A percentile compares a stretch with the other conserved stretches of the same genome.
Evolutionary conservation across 2,329 filamentous ascomycete genomes (phyloP).

Genomic region (Tolypocladium album): DNA sequence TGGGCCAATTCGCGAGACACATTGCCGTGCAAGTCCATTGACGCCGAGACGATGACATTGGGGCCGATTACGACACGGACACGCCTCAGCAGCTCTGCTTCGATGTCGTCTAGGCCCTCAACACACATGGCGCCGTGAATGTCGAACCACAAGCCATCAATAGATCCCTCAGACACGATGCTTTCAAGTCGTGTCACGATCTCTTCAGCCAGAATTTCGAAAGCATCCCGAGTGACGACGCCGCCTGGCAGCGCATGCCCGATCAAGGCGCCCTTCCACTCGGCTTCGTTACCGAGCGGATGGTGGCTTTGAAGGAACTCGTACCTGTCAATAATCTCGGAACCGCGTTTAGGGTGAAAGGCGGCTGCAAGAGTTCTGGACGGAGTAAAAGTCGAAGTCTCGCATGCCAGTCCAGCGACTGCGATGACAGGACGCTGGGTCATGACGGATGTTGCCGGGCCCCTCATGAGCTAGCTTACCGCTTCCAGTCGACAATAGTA

Average conservation of each 20-base stretch:
- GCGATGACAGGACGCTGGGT: constrained; percentile 29
- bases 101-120: constrained; percentile 34
- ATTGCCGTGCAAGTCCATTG: constrained; percentile 46
- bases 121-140: constrained; percentile 48
- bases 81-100: constrained; percentile 34
- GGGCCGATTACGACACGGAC: constrained; percentile 33
- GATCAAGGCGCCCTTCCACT: constrained; percentile 40
- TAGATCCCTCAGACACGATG: constrained; percentile 18
- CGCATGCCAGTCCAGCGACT: constrained; percentile 40
- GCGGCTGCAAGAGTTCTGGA: constrained; percentile 34
- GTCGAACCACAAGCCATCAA: constrained; percentile 44
- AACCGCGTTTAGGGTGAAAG: constrained; percentile 36
- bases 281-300: constrained; percentile 26
- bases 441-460: not conserved
- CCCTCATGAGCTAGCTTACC: not conserved
- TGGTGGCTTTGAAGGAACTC: constrained; percentile 30
- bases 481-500: not conserved
- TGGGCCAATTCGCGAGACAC: constrained; percentile 37
- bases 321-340: constrained; percentile 32
- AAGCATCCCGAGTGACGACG: constrained; percentile 31
- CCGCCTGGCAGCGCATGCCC: constrained; percentile 41
- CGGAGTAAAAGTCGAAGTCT: constrained; percentile 42
- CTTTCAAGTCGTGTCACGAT: constrained; percentile 25
- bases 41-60: constrained; percentile 36
- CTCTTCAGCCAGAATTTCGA: constrained; percentile 31